Base-by-base conservation (phyloP, 306 rosid genomes). In the Mimosa pudica region DNA sequence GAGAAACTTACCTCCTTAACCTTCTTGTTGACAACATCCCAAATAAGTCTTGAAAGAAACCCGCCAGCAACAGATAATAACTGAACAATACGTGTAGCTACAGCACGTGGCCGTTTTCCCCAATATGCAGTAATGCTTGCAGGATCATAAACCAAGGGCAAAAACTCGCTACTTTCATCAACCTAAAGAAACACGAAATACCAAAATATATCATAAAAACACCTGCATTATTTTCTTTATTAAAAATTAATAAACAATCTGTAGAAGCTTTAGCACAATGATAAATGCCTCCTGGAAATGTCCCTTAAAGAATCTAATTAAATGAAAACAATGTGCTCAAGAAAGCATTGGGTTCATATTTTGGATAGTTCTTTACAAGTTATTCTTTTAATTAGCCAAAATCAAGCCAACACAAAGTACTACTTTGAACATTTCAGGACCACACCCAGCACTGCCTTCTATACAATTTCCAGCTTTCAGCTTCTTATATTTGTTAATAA, bases 51-150 rank as follows among this genome's bases (percentile, higher is more conserved):
- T 0, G 98, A 94, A 73, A 94, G 97, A 84, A 94, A 94, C 36
- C 97, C 97, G 66, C 98, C 98, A n/a, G 95, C 93, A 77, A 94
- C 98, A 74, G 98, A 94, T 77, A 91, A 81, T 83, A 94, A 80
- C 79, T 94, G 98, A 78, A 89, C 89, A 46, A 91, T 79, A 58
- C 98, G 97, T 3, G 98, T 92, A 60, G 92, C 93, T 35, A 95
- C 97, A 1, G 98, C 92, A 0, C 92, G 93, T 72, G 98, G 98
- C 55, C 98, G 94, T 78, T 91, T 95, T 49, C 98, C 98, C 98
- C 98, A 95, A 83, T 95, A 95, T 33, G 97, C 87, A 76, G 98
- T 82, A 84, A 95, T 95, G 84, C 82, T 95, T 63, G 81, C 84
- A 52, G 98, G 98, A 6, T 95, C 97, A 83, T 95, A 95, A 9